These are phyloP conservation scores for Mycothermus thermophilus DNA, from an alignment of 495 filamentous ascomycete genomes.

Conservation along the genomic window DNA sequence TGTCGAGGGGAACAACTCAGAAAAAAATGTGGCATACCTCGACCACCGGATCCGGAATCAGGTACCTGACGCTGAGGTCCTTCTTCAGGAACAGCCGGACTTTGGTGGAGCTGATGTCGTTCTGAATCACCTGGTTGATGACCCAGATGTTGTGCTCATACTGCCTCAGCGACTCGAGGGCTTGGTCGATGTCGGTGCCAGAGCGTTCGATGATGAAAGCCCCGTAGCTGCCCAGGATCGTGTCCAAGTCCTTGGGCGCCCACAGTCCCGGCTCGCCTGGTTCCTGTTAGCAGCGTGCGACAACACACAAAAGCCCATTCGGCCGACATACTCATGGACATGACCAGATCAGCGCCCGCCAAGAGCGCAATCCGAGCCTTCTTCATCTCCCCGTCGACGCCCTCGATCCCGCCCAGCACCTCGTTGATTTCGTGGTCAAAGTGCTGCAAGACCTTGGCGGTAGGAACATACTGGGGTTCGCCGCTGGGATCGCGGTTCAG, in stretches of 20 bases:
- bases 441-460: constrained; percentile 77
- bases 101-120: constrained; percentile 77
- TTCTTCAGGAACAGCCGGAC: constrained; percentile 70
- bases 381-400: constrained; percentile 38
- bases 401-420: constrained; percentile 58
- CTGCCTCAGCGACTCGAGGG: constrained; percentile 56
- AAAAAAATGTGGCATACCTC: constrained; percentile 14
- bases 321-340: constrained; percentile 49
- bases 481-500: constrained; percentile 37
- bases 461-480: constrained; percentile 72
- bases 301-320: neutral
- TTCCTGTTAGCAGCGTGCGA: constrained; percentile 9
- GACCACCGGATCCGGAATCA: constrained; percentile 17
- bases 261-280: constrained; percentile 49
- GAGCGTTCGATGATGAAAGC: constrained; percentile 80
- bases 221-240: constrained; percentile 77
- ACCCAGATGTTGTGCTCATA: constrained; percentile 64
- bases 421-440: constrained; percentile 80
- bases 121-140: constrained; percentile 78
- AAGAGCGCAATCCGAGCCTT: constrained; percentile 52
- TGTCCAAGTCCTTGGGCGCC: constrained; percentile 67
- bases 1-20: neutral
- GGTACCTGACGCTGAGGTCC: constrained; percentile 57
- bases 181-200: constrained; percentile 81
- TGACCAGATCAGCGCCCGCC: constrained; percentile 68